These are phyloP conservation scores for Westerdykella ornata DNA, from an alignment of 2,329 filamentous ascomycete genomes.

Conservation along the genomic window DNA sequence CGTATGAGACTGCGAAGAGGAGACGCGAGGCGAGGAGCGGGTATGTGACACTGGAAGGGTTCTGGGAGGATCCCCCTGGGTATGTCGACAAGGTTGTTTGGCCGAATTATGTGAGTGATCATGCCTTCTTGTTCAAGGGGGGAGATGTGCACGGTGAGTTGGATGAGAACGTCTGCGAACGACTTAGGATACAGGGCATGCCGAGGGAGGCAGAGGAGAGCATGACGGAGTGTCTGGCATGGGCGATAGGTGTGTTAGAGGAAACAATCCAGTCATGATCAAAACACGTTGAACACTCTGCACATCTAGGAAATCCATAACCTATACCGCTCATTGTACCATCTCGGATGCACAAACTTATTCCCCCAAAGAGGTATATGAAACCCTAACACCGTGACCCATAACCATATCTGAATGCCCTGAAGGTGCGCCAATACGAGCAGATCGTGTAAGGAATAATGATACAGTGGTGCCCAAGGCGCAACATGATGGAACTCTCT, in stretches of 20 bases:
- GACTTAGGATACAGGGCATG: constrained; percentile 34
- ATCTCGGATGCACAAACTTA: too few relatives aligned
- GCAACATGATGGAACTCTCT: too few relatives aligned
- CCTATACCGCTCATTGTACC: too few relatives aligned
- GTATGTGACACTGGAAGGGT: constrained; percentile 75
- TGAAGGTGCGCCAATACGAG: too few relatives aligned
- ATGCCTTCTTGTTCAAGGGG: constrained; percentile 69
- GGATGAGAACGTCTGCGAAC: constrained; percentile 37
- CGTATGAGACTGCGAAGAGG: constrained; percentile 54
- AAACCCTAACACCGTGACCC: too few relatives aligned
- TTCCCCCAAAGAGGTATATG: too few relatives aligned
- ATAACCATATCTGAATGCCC: too few relatives aligned
- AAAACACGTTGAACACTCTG: too few relatives aligned
- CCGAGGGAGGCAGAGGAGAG: constrained; percentile 31
- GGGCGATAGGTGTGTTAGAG: constrained; percentile 25
- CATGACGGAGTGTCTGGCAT: constrained; percentile 28
- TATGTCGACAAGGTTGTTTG: constrained; percentile 94
- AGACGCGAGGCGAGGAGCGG: constrained; percentile 63
- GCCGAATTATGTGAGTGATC: constrained; percentile 83
- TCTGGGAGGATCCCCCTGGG: constrained; percentile 89
- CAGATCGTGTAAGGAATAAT: too few relatives aligned
- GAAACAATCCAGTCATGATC: constrained; percentile 10
- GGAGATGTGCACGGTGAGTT: constrained; percentile 58
- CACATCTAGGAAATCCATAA: too few relatives aligned
- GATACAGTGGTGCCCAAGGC: too few relatives aligned